Evolutionary conservation across 179 eudicot genomes (phyloP).

Genomic region (Gypsophila paniculata): DNA sequence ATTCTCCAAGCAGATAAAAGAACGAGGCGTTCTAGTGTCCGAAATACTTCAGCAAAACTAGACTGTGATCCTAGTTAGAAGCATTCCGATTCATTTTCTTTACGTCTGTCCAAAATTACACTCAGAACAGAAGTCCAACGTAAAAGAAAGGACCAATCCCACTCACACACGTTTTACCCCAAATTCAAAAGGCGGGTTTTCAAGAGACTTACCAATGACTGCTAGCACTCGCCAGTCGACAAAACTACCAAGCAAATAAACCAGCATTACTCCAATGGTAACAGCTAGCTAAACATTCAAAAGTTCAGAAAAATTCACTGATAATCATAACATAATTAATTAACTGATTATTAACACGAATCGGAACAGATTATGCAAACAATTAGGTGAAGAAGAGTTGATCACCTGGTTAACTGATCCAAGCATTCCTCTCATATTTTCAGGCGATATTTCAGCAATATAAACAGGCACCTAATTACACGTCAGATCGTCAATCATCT

Average conservation of each 20-base stretch:
- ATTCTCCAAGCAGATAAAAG: background rate
- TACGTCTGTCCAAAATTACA: no score
- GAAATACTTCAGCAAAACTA: background rate
- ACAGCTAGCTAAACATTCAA: slow-evolving; percentile 63
- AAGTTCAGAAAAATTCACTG: background rate
- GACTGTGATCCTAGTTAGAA: background rate
- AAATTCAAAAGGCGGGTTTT: background rate
- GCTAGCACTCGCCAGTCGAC: slow-evolving; percentile 80
- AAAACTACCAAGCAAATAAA: slow-evolving; percentile 81
- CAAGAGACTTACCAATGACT: slow-evolving; percentile 51
- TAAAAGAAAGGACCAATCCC: no score
- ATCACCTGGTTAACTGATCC: slow-evolving; percentile 93
- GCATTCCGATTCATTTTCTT: no score
- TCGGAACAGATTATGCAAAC: background rate
- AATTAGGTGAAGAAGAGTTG: background rate
- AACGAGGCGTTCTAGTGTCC: no score
- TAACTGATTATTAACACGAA: no score
- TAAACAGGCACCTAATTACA: slow-evolving; percentile 82
- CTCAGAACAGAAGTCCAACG: no score
- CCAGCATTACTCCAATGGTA: slow-evolving; percentile 85
- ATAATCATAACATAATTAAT: slow-evolving; percentile 5
- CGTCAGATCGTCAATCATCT: slow-evolving; percentile 5
- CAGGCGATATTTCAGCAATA: slow-evolving; percentile 96
- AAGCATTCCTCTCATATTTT: slow-evolving; percentile 79
- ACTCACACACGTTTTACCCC: no score